Evolutionary conservation across 2,329 filamentous ascomycete genomes (phyloP).

Genomic region (Fusarium buharicum): DNA sequence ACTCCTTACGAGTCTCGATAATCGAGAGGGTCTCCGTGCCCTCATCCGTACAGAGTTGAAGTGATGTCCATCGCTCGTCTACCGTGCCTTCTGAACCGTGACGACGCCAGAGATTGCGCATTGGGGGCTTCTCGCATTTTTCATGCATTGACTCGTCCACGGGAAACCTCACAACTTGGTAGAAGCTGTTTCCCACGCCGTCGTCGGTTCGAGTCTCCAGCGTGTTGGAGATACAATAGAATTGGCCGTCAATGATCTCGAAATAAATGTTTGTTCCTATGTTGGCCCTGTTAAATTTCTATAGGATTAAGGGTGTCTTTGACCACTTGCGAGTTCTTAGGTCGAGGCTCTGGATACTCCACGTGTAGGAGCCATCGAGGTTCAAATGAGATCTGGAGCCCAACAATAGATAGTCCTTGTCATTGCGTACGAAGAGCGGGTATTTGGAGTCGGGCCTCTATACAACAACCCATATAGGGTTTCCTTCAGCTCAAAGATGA

Average conservation of each 20-base stretch:
- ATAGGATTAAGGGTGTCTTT: conserved; percentile 59
- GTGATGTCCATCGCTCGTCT: conserved; percentile 76
- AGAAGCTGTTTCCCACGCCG: conserved; percentile 74
- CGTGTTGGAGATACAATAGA: conserved; percentile 76
- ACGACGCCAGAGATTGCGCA: conserved; percentile 67
- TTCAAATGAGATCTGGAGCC: conserved; percentile 69
- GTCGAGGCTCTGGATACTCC: conserved; percentile 67
- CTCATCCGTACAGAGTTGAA: conserved; percentile 71
- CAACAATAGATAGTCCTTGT: conserved; percentile 68
- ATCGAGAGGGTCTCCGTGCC: conserved; percentile 66
- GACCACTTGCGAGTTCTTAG: conserved; percentile 55
- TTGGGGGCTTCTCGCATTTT: conserved; percentile 51
- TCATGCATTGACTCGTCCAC: conserved; percentile 56
- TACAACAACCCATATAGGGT: conserved; percentile 54
- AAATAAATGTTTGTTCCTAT: conserved; percentile 76
- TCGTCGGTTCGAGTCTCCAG: conserved; percentile 70
- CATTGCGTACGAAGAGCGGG: conserved; percentile 75
- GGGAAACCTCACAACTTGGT: conserved; percentile 72
- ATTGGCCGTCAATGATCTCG: conserved; percentile 70
- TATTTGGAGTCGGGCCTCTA: conserved; percentile 56
- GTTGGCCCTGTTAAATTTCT: conserved; percentile 70
- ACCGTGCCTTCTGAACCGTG: conserved; percentile 74
- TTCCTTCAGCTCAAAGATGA: conserved; percentile 57
- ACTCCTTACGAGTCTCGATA: conserved; percentile 77
- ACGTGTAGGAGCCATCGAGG: conserved; percentile 66